These are phyloP conservation scores for Kockovaella imperatae DNA, from an alignment of 768 basidiomycete species.

Conservation along the genomic window DNA sequence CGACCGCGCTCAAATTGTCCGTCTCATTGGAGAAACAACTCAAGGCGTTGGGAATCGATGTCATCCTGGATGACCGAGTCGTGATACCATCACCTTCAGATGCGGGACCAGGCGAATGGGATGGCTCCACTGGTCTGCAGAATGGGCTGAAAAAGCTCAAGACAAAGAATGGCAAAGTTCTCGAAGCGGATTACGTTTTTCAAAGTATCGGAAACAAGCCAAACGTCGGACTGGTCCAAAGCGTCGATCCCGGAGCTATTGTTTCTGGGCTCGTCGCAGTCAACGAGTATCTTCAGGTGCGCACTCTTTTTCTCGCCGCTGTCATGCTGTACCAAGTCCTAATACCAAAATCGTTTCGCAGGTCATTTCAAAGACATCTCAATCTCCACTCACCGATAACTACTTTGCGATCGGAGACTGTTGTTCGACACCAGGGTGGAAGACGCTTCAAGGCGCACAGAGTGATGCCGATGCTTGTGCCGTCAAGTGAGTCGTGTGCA, in stretches of 20 bases:
- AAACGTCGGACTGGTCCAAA: constrained; percentile 20
- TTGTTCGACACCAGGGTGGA: constrained; percentile 31
- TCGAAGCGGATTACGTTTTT: constrained; percentile 38
- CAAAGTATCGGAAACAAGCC: constrained; percentile 34
- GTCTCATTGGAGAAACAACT: constrained; percentile 21
- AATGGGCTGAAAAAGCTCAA: constrained; percentile 15
- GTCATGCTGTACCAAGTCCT: no score
- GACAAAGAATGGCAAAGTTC: constrained; percentile 22
- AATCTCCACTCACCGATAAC: constrained; percentile 6
- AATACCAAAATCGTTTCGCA: not conserved
- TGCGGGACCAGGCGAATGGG: constrained; percentile 12
- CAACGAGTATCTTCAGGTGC: constrained; percentile 31
- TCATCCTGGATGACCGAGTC: constrained; percentile 26
- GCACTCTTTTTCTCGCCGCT: no score
- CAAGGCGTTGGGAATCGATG: constrained; percentile 22
- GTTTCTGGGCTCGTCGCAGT: constrained; percentile 23
- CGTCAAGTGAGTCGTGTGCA: constrained; percentile 16
- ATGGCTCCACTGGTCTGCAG: constrained; percentile 27
- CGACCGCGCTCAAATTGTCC: constrained; percentile 26
- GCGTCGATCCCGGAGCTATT: constrained; percentile 27
- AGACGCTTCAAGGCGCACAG: constrained; percentile 21
- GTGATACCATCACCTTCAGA: constrained; percentile 12
- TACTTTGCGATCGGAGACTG: constrained; percentile 40
- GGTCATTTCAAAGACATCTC: not conserved
- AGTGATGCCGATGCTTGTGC: constrained; percentile 13